phyloP scores from a whole-genome alignment of 306 rosid species.

The Corylus americana region DNA sequence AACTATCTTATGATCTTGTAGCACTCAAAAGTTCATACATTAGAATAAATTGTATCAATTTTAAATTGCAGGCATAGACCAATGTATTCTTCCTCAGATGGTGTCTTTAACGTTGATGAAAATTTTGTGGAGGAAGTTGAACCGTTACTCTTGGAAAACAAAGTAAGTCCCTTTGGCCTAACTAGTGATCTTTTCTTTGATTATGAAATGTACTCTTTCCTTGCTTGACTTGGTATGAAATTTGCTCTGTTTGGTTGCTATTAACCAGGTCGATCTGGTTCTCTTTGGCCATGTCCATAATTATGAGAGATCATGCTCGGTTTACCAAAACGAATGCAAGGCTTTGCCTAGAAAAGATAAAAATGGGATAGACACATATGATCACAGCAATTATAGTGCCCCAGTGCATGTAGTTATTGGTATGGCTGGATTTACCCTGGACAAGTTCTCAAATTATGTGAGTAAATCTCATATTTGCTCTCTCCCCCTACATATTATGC shows the following conservation, averaged over 20 bases:
- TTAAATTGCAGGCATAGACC: conserved; percentile 76
- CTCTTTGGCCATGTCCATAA: conserved; percentile 86
- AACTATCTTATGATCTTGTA: background rate
- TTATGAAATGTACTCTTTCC: background rate
- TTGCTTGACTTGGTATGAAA: background rate
- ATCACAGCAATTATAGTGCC: conserved; percentile 64
- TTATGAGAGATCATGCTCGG: conserved; percentile 80
- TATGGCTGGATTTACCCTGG: conserved; percentile 83
- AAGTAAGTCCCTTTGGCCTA: conserved; percentile 41
- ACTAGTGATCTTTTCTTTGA: background rate
- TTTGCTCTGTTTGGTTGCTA: background rate
- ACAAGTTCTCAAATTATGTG: conserved; percentile 50
- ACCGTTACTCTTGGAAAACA: conserved; percentile 56
- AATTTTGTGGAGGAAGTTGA: conserved; percentile 52
- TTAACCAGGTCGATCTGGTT: conserved; percentile 71
- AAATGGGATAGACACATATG: conserved; percentile 66
- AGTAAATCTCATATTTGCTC: conserved; percentile 24
- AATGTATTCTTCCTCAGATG: conserved; percentile 58
- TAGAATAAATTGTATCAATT: background rate
- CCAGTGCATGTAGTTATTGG: conserved; percentile 85
- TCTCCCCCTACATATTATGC: background rate
- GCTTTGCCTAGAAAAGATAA: conserved; percentile 61
- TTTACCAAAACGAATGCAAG: conserved; percentile 46
- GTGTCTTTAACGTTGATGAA: conserved; percentile 14
- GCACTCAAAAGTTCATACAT: background rate